Evolutionary conservation across 345 rosid genomes (phyloP), one percentile per base, ranked within the genome.

Genomic region (Corymbia maculata): DNA sequence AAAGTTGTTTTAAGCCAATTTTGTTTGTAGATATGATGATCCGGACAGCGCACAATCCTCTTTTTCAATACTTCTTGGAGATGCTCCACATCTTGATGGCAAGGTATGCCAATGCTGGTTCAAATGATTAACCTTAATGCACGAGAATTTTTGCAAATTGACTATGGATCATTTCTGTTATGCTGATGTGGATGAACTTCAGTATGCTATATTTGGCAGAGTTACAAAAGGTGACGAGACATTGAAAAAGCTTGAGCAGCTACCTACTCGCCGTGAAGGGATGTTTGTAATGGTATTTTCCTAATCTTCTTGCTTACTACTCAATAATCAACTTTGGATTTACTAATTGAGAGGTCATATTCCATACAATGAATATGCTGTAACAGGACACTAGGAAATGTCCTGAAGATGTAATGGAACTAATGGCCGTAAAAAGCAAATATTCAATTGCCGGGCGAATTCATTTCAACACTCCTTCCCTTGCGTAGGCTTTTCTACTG

Each of bases 161-260:
- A 79, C 75, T 19, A 45, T 42, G 53, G 32, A 49, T 52, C 28
- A 51, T 36, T 51, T 49, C 28, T 85, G 85, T 66, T 28, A 82
- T 90, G 52, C 85, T 49, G 44, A 36, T 85, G 52, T 88, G 57
- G 87, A 87, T 87, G 87, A 87, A 86, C 70, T 90, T 87, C 94
- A 97, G 99, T 98, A 98, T 89, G 96, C 99, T 86, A 93, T 98
- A 92, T 98, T 98, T 90, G 99, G 99, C 85, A 98, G 93, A 93
- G 98, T 98, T 87, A 96, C 98, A 47, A 95, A 94, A 95, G 99
- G 99, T 19, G 97, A 97, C 66, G 99, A 96, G 88, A 96, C 99
- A 84, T 90, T 97, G 92, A 92, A 89, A 88, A 95, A 94, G 94
- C 95, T 97, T 50, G 99, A 97, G 93, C 93, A 94, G 87, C 94